A percentile compares a stretch with the other conserved stretches of the same genome.
phyloP scores from a whole-genome alignment of 768 basidiomycete genomes.

The Clathrus columnatus region DNA sequence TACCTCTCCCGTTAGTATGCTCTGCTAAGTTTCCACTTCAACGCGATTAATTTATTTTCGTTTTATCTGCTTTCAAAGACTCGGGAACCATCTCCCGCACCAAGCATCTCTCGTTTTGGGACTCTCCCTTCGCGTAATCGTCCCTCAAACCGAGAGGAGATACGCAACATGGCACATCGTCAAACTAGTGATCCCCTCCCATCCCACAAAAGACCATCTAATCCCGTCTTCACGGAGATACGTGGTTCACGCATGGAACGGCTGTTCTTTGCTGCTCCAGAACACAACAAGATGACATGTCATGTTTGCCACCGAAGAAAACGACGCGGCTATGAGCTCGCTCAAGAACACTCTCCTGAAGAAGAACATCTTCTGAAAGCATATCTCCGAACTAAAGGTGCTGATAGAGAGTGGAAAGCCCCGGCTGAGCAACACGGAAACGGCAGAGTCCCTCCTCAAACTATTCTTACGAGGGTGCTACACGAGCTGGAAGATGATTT shows the following conservation, averaged over 20 bases:
- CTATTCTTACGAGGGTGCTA: conserved; percentile 73
- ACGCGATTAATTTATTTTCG: background rate
- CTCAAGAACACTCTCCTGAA: conserved; percentile 39
- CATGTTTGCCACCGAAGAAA: conserved; percentile 49
- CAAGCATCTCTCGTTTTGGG: conserved; percentile 1
- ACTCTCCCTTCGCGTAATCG: background rate
- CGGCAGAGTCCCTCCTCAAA: conserved; percentile 68
- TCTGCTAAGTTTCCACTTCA: background rate
- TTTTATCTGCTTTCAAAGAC: background rate
- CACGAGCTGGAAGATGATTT: conserved; percentile 93
- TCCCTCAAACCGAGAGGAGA: background rate
- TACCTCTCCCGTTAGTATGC: background rate
- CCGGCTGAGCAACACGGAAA: conserved; percentile 12
- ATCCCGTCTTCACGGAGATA: conserved; percentile 73
- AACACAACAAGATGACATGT: conserved; percentile 65
- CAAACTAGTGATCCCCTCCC: conserved; percentile 8
- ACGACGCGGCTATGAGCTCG: conserved; percentile 14
- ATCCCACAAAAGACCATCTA: conserved; percentile 13
- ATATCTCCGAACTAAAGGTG: background rate
- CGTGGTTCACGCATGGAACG: conserved; percentile 69
- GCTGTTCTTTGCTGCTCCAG: conserved; percentile 73
- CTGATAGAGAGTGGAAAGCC: conserved; percentile 13
- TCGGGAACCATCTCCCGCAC: conserved; percentile 9
- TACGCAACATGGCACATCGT: conserved; percentile 9
- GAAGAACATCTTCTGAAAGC: conserved; percentile 24